Base-by-base conservation (phyloP, 75 land plant species). In the Isoetes taiwanensis region DNA sequence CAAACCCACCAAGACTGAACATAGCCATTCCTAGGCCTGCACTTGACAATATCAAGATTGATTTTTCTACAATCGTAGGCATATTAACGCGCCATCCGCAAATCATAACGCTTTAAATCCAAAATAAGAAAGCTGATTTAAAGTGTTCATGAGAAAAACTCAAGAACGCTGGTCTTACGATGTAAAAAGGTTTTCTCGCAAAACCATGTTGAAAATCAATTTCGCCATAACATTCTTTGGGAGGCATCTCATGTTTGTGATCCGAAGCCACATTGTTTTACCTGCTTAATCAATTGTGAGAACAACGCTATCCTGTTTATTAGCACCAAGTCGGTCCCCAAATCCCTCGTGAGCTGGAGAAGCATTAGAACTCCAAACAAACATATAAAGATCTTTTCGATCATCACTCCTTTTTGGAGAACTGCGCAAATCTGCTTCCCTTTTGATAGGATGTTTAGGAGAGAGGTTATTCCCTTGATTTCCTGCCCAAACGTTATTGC, bases 321-420 rank as follows among this genome's bases (percentile, higher is more conserved):
- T 6, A 46, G 25, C 11, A 19, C 23, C 6, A 46, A 46, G 50
- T 46, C 50, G 50, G 16, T 23, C n/a, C 50, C 25, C 5, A 46
- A 19, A 23, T 6, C 25, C 50, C n/a, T 46, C 50, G 21, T 16
- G 25, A 8, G 25, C 50, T 46, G 50, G 50, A 5, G 50, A 46
- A n/a, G 50, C 50, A n/a, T 23, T 46, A 23, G 50, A 46, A 23
- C 50, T 46, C 50, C 50, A 46, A 6, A 46, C 50, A n/a, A 46
- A 46, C 50, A 46, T 46, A 23, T 46, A 23, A 8, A 46, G 19
- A 19, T 46, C 50, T 16, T 46, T 46, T n/a, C n/a, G n/a, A n/a
- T n/a, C n/a, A n/a, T n/a, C n/a, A n/a, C n/a, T n/a, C n/a, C n/a
- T n/a, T n/a, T n/a, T n/a, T n/a, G n/a, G n/a, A n/a, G n/a, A n/a